phyloP scores from a whole-genome alignment of 139 green algal species.

The Picochlorum sp. region DNA sequence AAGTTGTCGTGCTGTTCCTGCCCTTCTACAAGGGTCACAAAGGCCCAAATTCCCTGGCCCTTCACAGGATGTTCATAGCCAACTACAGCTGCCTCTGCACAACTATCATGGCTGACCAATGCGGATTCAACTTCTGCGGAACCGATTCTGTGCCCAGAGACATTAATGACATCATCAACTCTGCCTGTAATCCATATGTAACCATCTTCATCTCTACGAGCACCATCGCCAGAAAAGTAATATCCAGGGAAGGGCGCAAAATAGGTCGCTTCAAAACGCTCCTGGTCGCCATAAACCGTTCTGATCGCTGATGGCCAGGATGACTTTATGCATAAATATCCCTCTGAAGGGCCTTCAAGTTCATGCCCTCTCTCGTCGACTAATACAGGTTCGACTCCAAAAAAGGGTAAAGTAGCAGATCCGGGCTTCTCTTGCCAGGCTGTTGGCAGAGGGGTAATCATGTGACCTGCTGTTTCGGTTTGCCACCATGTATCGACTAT shows the following conservation, averaged over 20 bases:
- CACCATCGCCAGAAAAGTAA: constrained; percentile 83
- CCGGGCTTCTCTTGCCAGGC: constrained; percentile 72
- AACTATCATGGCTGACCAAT: constrained; percentile 59
- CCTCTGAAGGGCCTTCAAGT: constrained; percentile 27
- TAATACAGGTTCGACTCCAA: constrained; percentile 85
- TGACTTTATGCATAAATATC: constrained; percentile 54
- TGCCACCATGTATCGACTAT: constrained; percentile 98
- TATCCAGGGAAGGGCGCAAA: constrained; percentile 80
- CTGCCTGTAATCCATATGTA: constrained; percentile 81
- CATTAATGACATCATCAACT: constrained; percentile 91
- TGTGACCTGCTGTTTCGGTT: constrained; percentile 86
- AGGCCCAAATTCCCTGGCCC: constrained; percentile 93
- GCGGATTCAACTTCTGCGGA: constrained; percentile 91
- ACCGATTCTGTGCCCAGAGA: constrained; percentile 85
- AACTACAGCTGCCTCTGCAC: constrained; percentile 89
- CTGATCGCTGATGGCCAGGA: constrained; percentile 84
- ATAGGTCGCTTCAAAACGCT: constrained; percentile 90
- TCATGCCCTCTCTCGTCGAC: constrained; percentile 76
- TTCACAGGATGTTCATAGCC: constrained; percentile 81
- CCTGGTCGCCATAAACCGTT: constrained; percentile 78
- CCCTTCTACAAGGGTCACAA: constrained; percentile 73
- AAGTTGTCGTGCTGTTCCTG: constrained; percentile 36
- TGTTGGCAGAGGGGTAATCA: constrained; percentile 82
- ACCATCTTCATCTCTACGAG: constrained; percentile 54
- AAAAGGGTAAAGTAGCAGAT: constrained; percentile 86